Percentiles rank a stretch among this genome's conserved stretches.
Conservation (phyloP, 768 basidiomycete genomes). For the Russula emetica region DNA sequence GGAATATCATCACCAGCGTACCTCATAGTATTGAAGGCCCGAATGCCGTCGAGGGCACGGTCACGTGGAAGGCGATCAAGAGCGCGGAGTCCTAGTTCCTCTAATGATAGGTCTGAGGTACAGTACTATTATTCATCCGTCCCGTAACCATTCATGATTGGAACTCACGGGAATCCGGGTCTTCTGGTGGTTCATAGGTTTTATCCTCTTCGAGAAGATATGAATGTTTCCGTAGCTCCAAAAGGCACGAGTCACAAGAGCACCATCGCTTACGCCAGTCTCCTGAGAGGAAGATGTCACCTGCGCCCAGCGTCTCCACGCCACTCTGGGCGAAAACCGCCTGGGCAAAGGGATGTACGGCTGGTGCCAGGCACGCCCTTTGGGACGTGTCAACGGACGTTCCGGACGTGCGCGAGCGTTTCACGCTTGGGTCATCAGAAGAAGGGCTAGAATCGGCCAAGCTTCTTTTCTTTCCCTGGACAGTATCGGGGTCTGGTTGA, state of each 20-base stretch:
- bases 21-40: constrained; percentile 82
- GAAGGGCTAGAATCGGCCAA: constrained; percentile 30
- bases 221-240: constrained; percentile 47
- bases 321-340: constrained; percentile 39
- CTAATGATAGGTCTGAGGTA: constrained; percentile 61
- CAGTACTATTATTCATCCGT: background rate
- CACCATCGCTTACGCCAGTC: constrained; percentile 81
- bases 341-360: constrained; percentile 44
- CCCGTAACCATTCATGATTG: background rate
- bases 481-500: constrained; percentile 1
- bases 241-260: constrained; percentile 60
- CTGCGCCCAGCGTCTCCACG: constrained; percentile 44
- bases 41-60: constrained; percentile 75
- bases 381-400: constrained; percentile 34
- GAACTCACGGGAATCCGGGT: constrained; percentile 69
- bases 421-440: constrained; percentile 39
- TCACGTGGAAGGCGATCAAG: constrained; percentile 71
- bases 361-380: constrained; percentile 53
- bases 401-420: constrained; percentile 43
- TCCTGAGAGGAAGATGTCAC: constrained; percentile 72
- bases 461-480: constrained; percentile 43
- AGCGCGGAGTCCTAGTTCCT: constrained; percentile 80
- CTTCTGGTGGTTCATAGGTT: constrained; percentile 80
- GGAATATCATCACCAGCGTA: constrained; percentile 34
- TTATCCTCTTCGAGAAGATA: constrained; percentile 76